Conservation (phyloP, 352 stramenopile species). For the Pythium brachiatum region DNA sequence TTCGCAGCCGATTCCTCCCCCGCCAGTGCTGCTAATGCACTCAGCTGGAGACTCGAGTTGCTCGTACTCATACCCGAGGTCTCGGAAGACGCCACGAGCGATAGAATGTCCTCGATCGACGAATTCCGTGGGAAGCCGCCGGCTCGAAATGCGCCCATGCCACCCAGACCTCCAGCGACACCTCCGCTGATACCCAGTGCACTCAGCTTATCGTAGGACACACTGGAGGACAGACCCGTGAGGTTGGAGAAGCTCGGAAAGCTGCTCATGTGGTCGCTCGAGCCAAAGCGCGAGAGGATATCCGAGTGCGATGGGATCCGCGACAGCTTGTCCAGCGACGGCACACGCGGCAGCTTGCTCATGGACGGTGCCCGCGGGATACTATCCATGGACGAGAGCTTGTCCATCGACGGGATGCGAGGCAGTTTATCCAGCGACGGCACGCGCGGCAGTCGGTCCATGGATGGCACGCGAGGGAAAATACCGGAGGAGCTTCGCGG, state of each 20-base stretch:
- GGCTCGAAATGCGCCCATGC: constrained; percentile 2
- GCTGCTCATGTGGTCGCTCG: constrained; percentile 63
- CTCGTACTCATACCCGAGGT: constrained; percentile 39
- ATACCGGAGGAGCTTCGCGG: constrained; percentile 74
- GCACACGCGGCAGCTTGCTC: constrained; percentile 65
- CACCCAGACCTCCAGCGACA: background rate
- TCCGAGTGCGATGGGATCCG: constrained; percentile 58
- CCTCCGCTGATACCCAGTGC: constrained; percentile 31
- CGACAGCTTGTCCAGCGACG: constrained; percentile 40
- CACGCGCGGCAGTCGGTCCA: constrained; percentile 59
- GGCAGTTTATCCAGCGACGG: constrained; percentile 65
- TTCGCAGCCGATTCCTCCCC: constrained; percentile 59
- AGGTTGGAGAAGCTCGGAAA: constrained; percentile 81
- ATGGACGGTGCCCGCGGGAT: constrained; percentile 65
- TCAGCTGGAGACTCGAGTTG: constrained; percentile 66
- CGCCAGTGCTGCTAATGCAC: constrained; percentile 56
- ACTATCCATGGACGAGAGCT: constrained; percentile 46
- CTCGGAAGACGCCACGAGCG: constrained; percentile 77
- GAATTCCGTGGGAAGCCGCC: constrained; percentile 77
- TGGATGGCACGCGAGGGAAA: constrained; percentile 72
- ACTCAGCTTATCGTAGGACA: constrained; percentile 77
- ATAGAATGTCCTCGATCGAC: constrained; percentile 86
- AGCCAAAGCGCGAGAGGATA: constrained; percentile 70
- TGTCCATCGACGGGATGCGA: constrained; percentile 72
- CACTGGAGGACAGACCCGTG: constrained; percentile 53